Evolutionary conservation across 2,329 filamentous ascomycete species (phyloP), one percentile per base, ranked within the genome.

Genomic region (Hypomyces perniciosus): DNA sequence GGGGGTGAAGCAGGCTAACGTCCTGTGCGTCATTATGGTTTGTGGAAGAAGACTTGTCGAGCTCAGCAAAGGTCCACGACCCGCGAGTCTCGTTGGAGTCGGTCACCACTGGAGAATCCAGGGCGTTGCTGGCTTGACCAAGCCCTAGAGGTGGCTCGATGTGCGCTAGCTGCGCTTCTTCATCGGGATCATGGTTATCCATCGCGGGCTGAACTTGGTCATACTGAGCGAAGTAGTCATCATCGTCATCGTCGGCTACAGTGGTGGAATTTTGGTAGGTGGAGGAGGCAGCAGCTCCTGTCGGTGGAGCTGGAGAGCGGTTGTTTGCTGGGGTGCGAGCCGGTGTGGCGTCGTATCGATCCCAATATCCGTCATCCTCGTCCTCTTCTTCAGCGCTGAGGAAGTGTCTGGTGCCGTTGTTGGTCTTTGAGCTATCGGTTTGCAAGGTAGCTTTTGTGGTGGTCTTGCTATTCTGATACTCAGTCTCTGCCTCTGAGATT

Each of bases 361-460:
- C 85, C 88, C 88, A 92, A 66, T 92, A 92, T 59, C 84, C 84
- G 57, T 88, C 86, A 54, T 90, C 85, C 31, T 87, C 85, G 26
- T 86, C 84, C 0, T 84, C 80, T 1, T 76, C 70, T 1, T 63
- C 61, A 6, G 35, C 37, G 20, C 20, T 20, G 20, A 20, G 20
- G 46, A 46, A 34, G 46, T 56, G 31, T 45, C 55, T 41, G 39
- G 20, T 39, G 51, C 29, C 56, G 29, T 27, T 44, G 29, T 27
- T 44, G 33, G 45, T 51, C 52, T 44, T 52, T 56, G 53, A 44
- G 40, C 29, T 52, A 12, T 59, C 57, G 53, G 51, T n/a, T 31
- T 53, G 8, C 13, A 13, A 56, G 10, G 46, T 35, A 26, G 48
- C 49, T 12, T 51, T 51, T 33, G 60, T 64, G 29, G 63, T 58